A percentile compares a stretch with the other conserved stretches of the same genome.
phyloP scores from a whole-genome alignment of 1,284 basidiomycete genomes.

The Termitomyces sp. region DNA sequence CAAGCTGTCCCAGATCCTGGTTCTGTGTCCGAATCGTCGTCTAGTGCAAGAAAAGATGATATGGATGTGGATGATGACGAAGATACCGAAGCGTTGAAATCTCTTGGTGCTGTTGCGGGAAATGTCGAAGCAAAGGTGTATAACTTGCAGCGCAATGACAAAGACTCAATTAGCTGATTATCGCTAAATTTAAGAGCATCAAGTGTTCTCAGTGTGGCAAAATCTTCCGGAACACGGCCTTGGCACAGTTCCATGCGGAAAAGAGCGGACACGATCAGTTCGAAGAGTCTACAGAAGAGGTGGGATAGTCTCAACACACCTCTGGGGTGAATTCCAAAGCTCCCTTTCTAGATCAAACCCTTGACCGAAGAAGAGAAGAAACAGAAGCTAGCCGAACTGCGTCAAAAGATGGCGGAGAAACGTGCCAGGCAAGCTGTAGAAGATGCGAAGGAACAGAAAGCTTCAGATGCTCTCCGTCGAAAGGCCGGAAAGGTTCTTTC shows the following conservation, averaged over 20 bases:
- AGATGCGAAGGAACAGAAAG: conserved; percentile 67
- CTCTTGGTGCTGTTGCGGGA: conserved; percentile 39
- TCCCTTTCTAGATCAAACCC: conserved; percentile 66
- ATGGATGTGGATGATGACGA: conserved; percentile 65
- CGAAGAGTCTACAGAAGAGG: conserved; percentile 94
- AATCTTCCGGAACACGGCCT: conserved; percentile 80
- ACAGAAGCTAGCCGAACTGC: conserved; percentile 74
- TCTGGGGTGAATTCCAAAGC: background rate
- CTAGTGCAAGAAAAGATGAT: conserved; percentile 26
- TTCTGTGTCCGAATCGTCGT: conserved; percentile 23
- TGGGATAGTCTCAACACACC: conserved; percentile 26
- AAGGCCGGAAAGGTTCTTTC: conserved; percentile 75
- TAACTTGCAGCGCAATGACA: background rate
- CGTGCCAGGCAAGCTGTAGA: conserved; percentile 63
- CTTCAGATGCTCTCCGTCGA: conserved; percentile 76
- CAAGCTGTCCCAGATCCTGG: conserved; percentile 64
- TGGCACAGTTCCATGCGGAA: conserved; percentile 93
- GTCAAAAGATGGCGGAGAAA: conserved; percentile 75
- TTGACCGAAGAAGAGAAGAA: conserved; percentile 94
- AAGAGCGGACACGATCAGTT: conserved; percentile 94
- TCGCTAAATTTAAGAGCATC: conserved; percentile 46
- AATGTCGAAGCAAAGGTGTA: conserved; percentile 61
- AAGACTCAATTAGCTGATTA: background rate
- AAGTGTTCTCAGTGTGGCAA: conserved; percentile 82
- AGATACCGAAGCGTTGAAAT: conserved; percentile 59